Conservation (phyloP, 306 rosid genomes). For the Cucurbita maxima region DNA sequence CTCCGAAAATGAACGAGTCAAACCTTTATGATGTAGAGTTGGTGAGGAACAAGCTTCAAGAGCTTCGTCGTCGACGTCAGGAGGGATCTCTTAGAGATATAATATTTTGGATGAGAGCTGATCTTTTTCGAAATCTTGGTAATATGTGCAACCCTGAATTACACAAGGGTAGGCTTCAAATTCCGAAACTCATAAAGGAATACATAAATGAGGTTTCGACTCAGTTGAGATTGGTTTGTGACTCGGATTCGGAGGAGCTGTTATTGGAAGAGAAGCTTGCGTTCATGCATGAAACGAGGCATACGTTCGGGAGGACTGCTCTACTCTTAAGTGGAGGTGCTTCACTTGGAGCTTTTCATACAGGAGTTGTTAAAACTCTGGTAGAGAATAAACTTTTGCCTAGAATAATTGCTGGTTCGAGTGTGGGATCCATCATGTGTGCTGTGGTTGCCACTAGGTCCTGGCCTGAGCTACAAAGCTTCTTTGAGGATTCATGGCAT, state of each 20-base stretch:
- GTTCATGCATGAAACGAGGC: constrained; percentile 91
- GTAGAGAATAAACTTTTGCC: constrained; percentile 89
- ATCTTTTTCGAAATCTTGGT: constrained; percentile 81
- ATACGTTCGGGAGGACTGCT: constrained; percentile 94
- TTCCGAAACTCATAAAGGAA: constrained; percentile 74
- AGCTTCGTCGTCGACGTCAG: constrained; percentile 69
- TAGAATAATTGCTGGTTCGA: constrained; percentile 89
- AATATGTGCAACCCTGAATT: constrained; percentile 89
- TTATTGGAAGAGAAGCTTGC: constrained; percentile 78
- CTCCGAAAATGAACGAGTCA: constrained; percentile 75
- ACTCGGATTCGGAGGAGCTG: constrained; percentile 74
- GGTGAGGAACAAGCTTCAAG: constrained; percentile 76
- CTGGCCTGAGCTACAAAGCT: constrained; percentile 94
- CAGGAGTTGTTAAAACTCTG: constrained; percentile 72
- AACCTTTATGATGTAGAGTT: constrained; percentile 70
- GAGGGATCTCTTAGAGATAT: constrained; percentile 77
- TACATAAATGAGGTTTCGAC: constrained; percentile 77
- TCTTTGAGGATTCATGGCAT: constrained; percentile 81
- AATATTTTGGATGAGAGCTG: constrained; percentile 85
- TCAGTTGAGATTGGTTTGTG: constrained; percentile 84
- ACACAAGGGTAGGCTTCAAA: constrained; percentile 83
- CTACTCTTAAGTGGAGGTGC: constrained; percentile 95
- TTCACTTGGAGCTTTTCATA: constrained; percentile 87
- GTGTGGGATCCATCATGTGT: constrained; percentile 95
- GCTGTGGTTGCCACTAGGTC: constrained; percentile 87